Percentiles rank a stretch among this genome's conserved stretches.
phyloP scores from a whole-genome alignment of 2,329 filamentous ascomycete species.

The Sclerotinia minor region DNA sequence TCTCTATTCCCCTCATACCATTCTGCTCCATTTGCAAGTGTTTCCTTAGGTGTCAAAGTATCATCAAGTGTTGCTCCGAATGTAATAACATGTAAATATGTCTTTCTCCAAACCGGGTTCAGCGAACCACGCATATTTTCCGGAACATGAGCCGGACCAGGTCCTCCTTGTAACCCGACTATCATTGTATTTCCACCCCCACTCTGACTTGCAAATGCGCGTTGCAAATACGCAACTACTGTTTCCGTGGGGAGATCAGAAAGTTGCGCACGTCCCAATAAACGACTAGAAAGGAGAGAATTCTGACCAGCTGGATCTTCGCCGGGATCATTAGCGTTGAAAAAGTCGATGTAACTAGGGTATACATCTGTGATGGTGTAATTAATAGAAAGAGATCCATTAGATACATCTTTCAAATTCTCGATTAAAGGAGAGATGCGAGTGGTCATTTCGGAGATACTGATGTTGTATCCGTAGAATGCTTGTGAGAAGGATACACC shows the following conservation, averaged over 20 bases:
- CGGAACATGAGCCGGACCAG: conserved; percentile 41
- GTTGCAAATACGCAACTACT: neutral
- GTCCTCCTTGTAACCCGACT: neutral
- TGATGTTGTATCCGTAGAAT: too few relatives aligned
- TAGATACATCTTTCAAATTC: too few relatives aligned
- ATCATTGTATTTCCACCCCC: neutral
- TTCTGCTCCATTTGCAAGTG: neutral
- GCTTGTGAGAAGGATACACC: neutral
- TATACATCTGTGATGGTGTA: too few relatives aligned
- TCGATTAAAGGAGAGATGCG: too few relatives aligned
- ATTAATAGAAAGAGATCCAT: too few relatives aligned
- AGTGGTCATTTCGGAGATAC: too few relatives aligned
- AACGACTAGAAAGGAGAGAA: neutral
- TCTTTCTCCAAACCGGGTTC: conserved; percentile 45
- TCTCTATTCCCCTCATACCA: conserved; percentile 11
- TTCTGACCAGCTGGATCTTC: neutral
- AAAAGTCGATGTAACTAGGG: neutral
- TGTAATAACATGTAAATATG: conserved; percentile 29
- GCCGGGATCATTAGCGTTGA: neutral
- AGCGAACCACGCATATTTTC: conserved; percentile 45
- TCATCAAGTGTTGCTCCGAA: neutral
- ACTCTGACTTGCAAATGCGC: conserved; percentile 3
- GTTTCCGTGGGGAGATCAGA: neutral
- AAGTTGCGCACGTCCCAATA: conserved; percentile 19
- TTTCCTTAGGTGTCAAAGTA: conserved; percentile 11